Conservation (phyloP, 2,329 filamentous ascomycete genomes). For the Emericellopsis atlantica region DNA sequence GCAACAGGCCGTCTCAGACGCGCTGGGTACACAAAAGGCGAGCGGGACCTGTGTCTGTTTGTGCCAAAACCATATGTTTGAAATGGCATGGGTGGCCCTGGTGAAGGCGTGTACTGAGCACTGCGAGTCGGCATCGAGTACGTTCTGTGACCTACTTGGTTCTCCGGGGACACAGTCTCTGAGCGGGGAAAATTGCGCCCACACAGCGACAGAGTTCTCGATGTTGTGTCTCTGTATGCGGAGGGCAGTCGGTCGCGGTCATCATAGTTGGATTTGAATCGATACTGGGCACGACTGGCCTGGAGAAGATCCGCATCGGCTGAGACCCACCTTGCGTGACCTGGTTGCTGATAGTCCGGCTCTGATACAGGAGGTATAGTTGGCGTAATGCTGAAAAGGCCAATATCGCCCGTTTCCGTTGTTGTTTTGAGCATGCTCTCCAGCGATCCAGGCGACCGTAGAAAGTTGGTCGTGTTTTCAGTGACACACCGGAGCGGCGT, state of each 20-base stretch:
- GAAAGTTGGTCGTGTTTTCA: constrained; percentile 24
- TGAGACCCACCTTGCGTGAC: constrained; percentile 15
- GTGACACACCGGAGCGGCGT: constrained; percentile 28
- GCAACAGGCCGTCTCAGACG: constrained; percentile 40
- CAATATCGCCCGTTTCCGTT: constrained; percentile 54
- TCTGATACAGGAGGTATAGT: constrained; percentile 13
- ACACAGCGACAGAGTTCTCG: constrained; percentile 44
- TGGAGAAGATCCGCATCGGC: constrained; percentile 14
- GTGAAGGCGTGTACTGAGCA: constrained; percentile 30
- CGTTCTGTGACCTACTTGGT: constrained; percentile 34
- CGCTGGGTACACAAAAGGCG: constrained; percentile 46
- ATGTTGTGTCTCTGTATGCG: constrained; percentile 34
- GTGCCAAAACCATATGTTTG: too few relatives aligned
- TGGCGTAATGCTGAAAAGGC: constrained; percentile 40
- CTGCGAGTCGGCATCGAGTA: constrained; percentile 42
- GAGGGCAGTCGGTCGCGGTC: constrained; percentile 30
- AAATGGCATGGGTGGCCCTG: constrained; percentile 15
- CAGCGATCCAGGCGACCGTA: constrained; percentile 39
- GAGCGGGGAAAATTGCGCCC: constrained; percentile 35
- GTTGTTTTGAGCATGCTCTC: constrained; percentile 54
- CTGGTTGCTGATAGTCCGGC: constrained; percentile 10
- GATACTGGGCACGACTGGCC: constrained; percentile 17
- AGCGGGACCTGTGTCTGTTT: constrained; percentile 30
- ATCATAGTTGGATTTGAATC: constrained; percentile 15
- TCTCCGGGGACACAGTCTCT: constrained; percentile 24